A percentile compares a stretch with the other conserved stretches of the same genome.
Evolutionary conservation across 768 basidiomycete species (phyloP).

Genomic region (Leccinum obscurum): DNA sequence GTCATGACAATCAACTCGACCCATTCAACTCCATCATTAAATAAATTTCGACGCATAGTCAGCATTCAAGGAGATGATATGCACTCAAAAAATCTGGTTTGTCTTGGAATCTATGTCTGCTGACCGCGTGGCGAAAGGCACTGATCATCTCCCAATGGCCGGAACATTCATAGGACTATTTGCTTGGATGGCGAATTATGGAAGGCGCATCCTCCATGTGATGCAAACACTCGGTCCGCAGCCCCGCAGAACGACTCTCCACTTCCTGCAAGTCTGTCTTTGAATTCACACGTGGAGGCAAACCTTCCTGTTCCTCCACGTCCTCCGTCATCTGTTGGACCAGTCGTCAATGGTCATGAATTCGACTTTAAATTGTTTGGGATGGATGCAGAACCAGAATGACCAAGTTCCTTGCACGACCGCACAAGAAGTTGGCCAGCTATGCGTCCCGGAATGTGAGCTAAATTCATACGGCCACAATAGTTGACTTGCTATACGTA

Average conservation of each 20-base stretch:
- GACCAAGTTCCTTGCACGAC: slow-evolving; percentile 16
- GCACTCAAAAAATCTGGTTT: background rate
- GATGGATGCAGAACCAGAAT: slow-evolving; percentile 12
- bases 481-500: background rate
- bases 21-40: background rate
- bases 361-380: slow-evolving; percentile 11
- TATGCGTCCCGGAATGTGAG: slow-evolving; percentile 22
- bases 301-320: background rate
- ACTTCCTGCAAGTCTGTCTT: background rate
- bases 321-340: background rate
- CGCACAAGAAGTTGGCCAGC: slow-evolving; percentile 20
- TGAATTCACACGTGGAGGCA: background rate
- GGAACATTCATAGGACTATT: slow-evolving; percentile 7
- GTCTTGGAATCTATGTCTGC: background rate
- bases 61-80: too few relatives aligned
- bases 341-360: slow-evolving; percentile 5
- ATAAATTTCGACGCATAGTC: background rate
- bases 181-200: slow-evolving; percentile 5
- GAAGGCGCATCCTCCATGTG: background rate
- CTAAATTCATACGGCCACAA: background rate
- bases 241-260: background rate
- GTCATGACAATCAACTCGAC: background rate
- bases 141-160: background rate
- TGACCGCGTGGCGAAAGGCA: background rate
- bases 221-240: slow-evolving; percentile 5